These are phyloP conservation scores for Aureobasidium sp. DNA, from an alignment of 2,329 filamentous ascomycete species.

Conservation along the genomic window DNA sequence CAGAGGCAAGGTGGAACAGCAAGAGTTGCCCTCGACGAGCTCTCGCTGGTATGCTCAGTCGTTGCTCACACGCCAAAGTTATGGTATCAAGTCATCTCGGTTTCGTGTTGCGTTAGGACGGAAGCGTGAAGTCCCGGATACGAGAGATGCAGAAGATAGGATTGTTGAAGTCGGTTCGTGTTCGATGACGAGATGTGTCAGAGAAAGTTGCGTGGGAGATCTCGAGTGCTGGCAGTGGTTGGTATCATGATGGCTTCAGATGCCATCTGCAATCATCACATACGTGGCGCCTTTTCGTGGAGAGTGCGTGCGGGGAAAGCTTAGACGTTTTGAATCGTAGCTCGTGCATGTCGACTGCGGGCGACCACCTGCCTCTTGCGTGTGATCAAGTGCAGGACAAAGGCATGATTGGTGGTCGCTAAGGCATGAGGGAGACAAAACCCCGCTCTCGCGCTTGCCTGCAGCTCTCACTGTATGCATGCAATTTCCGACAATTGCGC, in stretches of 20 bases:
- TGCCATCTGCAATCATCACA: too few species aligned
- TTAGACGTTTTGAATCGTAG: background rate
- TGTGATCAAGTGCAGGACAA: constrained; percentile 13
- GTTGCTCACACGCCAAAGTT: too few species aligned
- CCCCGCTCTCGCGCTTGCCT: background rate
- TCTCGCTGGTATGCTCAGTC: too few species aligned
- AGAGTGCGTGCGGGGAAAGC: background rate
- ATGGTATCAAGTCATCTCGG: too few species aligned
- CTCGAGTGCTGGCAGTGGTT: too few species aligned
- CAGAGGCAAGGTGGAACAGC: too few species aligned
- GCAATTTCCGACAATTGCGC: constrained; percentile 1
- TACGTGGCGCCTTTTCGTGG: background rate
- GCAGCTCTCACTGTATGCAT: constrained; percentile 1
- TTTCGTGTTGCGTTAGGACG: too few species aligned
- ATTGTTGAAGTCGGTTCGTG: background rate
- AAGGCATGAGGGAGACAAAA: constrained; percentile 7
- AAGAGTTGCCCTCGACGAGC: background rate
- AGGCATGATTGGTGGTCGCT: constrained; percentile 3
- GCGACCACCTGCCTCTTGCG: constrained; percentile 6
- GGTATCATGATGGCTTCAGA: too few species aligned
- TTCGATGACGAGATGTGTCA: too few species aligned
- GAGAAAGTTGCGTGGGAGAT: too few species aligned
- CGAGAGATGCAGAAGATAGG: too few species aligned
- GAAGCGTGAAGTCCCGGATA: too few species aligned
- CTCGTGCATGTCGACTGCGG: background rate